Conservation (phyloP, 352 stramenopile genomes). For the Pythium pectinolyticum region DNA sequence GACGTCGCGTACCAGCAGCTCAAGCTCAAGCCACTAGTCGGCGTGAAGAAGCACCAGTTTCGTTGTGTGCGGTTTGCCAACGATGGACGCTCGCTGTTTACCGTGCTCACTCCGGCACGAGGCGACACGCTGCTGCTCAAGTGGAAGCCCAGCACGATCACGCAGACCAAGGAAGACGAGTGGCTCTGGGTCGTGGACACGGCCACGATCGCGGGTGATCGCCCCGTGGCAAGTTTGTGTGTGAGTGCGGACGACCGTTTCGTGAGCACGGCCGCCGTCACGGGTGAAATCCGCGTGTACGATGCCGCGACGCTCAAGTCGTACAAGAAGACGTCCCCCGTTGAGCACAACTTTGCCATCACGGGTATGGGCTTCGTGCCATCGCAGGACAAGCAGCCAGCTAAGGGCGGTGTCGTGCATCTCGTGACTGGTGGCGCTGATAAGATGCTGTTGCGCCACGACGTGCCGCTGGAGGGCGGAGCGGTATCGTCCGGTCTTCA, state of each 20-base stretch:
- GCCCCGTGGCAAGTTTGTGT: conserved; percentile 76
- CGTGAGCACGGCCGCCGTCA: conserved; percentile 68
- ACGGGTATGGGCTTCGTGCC: conserved; percentile 78
- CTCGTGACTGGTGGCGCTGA: conserved; percentile 76
- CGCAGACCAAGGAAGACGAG: conserved; percentile 64
- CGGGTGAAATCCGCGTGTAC: conserved; percentile 74
- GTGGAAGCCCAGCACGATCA: conserved; percentile 69
- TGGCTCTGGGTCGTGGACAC: conserved; percentile 68
- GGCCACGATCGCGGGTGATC: conserved; percentile 56
- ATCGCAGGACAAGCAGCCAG: conserved; percentile 30
- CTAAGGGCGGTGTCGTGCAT: conserved; percentile 38
- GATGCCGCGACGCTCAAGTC: conserved; percentile 40
- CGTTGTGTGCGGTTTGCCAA: conserved; percentile 78
- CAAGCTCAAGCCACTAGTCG: conserved; percentile 38
- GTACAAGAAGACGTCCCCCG: conserved; percentile 53
- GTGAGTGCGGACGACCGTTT: conserved; percentile 74
- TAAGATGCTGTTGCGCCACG: conserved; percentile 72
- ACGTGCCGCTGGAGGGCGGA: conserved; percentile 54
- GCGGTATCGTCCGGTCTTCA: conserved; percentile 46
- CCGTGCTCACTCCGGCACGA: conserved; percentile 68
- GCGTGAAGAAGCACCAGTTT: conserved; percentile 74
- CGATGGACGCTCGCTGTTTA: conserved; percentile 65
- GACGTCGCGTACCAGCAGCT: conserved; percentile 60
- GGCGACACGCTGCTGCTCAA: conserved; percentile 82
- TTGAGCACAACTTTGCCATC: conserved; percentile 80